These are phyloP conservation scores for Lagenidium giganteum DNA, from an alignment of 352 stramenopile species.

Conservation along the genomic window DNA sequence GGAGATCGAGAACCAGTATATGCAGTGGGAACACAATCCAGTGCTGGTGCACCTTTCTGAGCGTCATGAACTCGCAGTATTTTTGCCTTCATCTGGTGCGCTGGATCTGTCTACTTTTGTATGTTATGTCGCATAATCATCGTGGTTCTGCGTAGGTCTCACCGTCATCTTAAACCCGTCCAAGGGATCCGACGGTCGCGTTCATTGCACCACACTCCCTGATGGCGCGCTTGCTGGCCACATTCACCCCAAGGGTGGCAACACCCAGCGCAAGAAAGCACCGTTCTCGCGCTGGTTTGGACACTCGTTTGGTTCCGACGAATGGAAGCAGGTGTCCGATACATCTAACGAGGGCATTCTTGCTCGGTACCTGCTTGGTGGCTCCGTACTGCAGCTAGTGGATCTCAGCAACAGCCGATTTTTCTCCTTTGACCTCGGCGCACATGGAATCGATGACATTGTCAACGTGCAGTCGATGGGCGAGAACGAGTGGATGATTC, in stretches of 20 bases:
- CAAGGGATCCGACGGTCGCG: slow-evolving; percentile 30
- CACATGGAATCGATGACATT: slow-evolving; percentile 17
- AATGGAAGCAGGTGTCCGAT: slow-evolving; percentile 8
- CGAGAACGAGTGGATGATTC: slow-evolving; percentile 42
- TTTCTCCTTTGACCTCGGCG: slow-evolving; percentile 41
- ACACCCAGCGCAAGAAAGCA: slow-evolving; percentile 23
- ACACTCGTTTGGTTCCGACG: not conserved
- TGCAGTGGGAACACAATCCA: slow-evolving; percentile 51
- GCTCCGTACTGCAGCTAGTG: slow-evolving; percentile 50
- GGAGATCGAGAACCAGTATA: slow-evolving; percentile 63
- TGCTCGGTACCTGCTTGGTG: slow-evolving; percentile 43
- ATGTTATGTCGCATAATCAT: too few relatives aligned
- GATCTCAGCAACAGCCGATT: slow-evolving; percentile 32
- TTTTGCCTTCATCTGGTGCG: slow-evolving; percentile 51
- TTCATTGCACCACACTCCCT: slow-evolving; percentile 46
- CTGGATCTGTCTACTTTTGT: too few relatives aligned
- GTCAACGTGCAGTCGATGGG: slow-evolving; percentile 31
- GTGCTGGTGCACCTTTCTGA: slow-evolving; percentile 40
- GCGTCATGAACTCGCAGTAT: slow-evolving; percentile 40
- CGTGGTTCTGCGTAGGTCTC: too few relatives aligned
- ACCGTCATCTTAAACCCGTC: slow-evolving; percentile 39
- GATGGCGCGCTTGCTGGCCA: slow-evolving; percentile 44
- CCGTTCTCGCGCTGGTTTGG: slow-evolving; percentile 55
- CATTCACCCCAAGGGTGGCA: slow-evolving; percentile 20
- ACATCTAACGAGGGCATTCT: slow-evolving; percentile 26